A percentile compares a stretch with the other conserved stretches of the same genome.
phyloP scores from a whole-genome alignment of 805 yeast species.

The Kuraishia capsulata region DNA sequence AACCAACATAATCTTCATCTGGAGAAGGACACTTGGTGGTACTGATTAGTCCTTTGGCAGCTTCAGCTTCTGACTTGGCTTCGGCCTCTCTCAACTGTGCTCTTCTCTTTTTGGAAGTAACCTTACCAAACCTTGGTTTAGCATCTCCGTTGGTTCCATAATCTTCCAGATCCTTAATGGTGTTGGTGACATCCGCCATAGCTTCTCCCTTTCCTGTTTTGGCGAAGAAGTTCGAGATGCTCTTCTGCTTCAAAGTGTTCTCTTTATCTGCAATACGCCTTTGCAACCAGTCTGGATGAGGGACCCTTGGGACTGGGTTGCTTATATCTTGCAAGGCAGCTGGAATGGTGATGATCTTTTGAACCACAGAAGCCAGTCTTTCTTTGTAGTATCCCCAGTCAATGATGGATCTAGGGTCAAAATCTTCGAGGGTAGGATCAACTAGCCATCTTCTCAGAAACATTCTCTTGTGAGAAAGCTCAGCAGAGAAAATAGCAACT shows the following conservation, averaged over 20 bases:
- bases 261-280: slow-evolving; percentile 49
- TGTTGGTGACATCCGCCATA: slow-evolving; percentile 21
- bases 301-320: slow-evolving; percentile 92
- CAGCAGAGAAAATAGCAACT: slow-evolving; percentile 90
- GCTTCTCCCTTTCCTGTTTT: slow-evolving; percentile 30
- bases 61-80: slow-evolving; percentile 27
- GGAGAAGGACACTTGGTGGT: slow-evolving; percentile 54
- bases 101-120: slow-evolving; percentile 37
- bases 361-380: slow-evolving; percentile 85
- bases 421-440: slow-evolving; percentile 65
- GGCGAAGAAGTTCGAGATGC: slow-evolving; percentile 48
- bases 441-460: slow-evolving; percentile 82
- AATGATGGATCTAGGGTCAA: slow-evolving; percentile 81
- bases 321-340: slow-evolving; percentile 85
- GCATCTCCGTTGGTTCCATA: slow-evolving; percentile 32
- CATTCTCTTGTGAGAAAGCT: slow-evolving; percentile 53
- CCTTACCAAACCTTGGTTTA: slow-evolving; percentile 19
- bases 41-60: slow-evolving; percentile 33
- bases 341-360: slow-evolving; percentile 92
- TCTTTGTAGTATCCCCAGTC: slow-evolving; percentile 94
- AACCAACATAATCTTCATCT: slow-evolving; percentile 55
- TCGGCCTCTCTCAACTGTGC: slow-evolving; percentile 14
- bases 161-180: slow-evolving; percentile 69
- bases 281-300: slow-evolving; percentile 89
- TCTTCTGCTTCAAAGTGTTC: slow-evolving; percentile 66